Evolutionary conservation across 2,329 filamentous ascomycete genomes (phyloP), one percentile per base, ranked within the genome.

Genomic region (Penicillium sp.): DNA sequence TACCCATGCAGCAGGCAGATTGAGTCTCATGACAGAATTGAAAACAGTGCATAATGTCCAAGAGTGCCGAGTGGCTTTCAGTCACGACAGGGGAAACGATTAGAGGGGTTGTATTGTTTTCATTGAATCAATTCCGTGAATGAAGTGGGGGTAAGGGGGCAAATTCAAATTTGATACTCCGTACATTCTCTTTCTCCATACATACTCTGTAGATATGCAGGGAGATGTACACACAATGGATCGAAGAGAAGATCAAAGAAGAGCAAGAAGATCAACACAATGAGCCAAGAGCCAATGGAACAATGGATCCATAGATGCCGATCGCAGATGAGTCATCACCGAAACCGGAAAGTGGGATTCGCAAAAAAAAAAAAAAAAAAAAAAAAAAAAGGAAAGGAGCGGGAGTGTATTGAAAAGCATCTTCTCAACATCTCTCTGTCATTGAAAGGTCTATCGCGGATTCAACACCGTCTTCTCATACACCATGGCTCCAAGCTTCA

Each of bases 401-500:
- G 23, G 23, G 5, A 23, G 23, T 5, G 23, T 23, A 23, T 23
- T 23, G 23, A 23, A 23, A 23, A 18, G 26, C 9, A 4, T 32
- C 26, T 46, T 19, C 19, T 43, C n/a, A 19, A 39, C 36, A 19
- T 38, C 8, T 43, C 18, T 11, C 16, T 16, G n/a, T 11, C 7
- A 16, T 43, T 42, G 8, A 16, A 34, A 42, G 19, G 3, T 45
- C 30, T 16, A 39, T 32, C 23, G 13, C 56, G 56, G 63, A 60
- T 67, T 66, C 67, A 70, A 68, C 66, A 66, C 56, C 52, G 45
- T 35, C 23, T 47, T 55, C 47, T 51, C 53, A 56, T 66, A 55
- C 66, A 67, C 51, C 53, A 73, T 73, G 69, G 66, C 81, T 44
- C 9, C 59, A 63, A 84, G 87, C 70, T 84, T 88, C 75, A 87